Evolutionary conservation across 306 rosid species (phyloP), one percentile per base, ranked within the genome.

Genomic region (Gynostemma pentaphyllum): DNA sequence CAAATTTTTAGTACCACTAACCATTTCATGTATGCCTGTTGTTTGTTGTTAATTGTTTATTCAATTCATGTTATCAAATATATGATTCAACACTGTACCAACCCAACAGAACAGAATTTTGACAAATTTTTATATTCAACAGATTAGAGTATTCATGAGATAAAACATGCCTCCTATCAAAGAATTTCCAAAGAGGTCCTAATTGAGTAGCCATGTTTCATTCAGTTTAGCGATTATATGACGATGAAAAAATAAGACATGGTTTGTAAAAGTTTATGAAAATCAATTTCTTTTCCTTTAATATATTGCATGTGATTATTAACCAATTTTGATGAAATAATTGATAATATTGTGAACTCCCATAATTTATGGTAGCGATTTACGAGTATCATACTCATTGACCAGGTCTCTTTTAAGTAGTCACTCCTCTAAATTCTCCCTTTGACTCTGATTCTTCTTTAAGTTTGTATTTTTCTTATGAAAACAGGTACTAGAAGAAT

Each of bases 401-500:
- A 11, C 57, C 32, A 22, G 22, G 7, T 51, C 34, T 23, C 68
- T 45, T 29, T n/a, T 46, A 26, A 15, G 2, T 23, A 22, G 34
- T n/a, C n/a, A n/a, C 47, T 14, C 14, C 47, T 42, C 47, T 42
- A 60, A 28, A 66, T 29, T 41, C 51, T 15, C 15, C 18, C 11
- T 29, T 11, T 26, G 37, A 19, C 8, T 66, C 8, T 40, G 15
- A 29, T 26, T 32, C 50, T 8, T 63, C 18, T 5, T n/a, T 44
- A 15, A 56, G 45, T 15, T 32, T 8, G 21, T 36, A 2, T 15
- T 16, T 1, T 62, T 45, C 24, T 18, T 52, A 65, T 66, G 21
- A 55, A 41, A 49, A 56, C 74, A 90, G 97, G 78, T 87, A 51
- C 86, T 85, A 9, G 45, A 75, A 48, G 83, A 73, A 65, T 70